Evolutionary conservation across 805 yeast species (phyloP).

Genomic region (Wickerhamiella cacticola): DNA sequence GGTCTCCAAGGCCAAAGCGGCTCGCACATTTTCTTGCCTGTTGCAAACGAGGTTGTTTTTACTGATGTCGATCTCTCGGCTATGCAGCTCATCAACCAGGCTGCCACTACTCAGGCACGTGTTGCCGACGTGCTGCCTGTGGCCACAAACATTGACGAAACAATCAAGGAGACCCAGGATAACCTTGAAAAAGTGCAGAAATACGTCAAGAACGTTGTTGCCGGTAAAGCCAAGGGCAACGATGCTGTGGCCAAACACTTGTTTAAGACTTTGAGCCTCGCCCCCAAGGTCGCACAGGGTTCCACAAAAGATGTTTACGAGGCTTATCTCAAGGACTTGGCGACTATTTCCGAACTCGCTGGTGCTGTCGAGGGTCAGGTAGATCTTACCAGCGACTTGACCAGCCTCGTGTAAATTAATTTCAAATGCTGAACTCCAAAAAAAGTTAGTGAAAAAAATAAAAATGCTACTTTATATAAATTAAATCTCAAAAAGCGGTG

Average conservation of each 20-base stretch:
- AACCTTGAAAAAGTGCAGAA: conserved; percentile 32
- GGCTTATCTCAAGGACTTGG: conserved; percentile 64
- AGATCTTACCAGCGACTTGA: conserved; percentile 63
- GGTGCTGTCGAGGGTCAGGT: conserved; percentile 76
- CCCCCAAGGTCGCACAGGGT: conserved; percentile 35
- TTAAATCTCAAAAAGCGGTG: conserved; percentile 26
- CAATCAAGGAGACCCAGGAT: conserved; percentile 30
- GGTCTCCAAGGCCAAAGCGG: conserved; percentile 40
- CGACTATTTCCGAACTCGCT: conserved; percentile 71
- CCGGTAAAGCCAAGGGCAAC: conserved; percentile 19
- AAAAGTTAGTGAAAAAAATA: neutral
- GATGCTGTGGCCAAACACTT: conserved; percentile 53
- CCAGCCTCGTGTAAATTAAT: conserved; percentile 36
- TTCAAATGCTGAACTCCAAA: neutral
- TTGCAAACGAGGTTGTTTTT: conserved; percentile 52
- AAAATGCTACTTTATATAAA: conserved; percentile 5
- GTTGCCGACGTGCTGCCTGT: conserved; percentile 28
- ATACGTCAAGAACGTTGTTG: conserved; percentile 26
- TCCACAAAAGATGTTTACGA: conserved; percentile 50
- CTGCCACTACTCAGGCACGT: conserved; percentile 27
- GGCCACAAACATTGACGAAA: conserved; percentile 26
- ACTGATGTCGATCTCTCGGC: conserved; percentile 39
- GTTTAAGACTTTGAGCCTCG: conserved; percentile 34
- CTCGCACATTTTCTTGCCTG: conserved; percentile 58
- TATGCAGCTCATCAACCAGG: conserved; percentile 28